Base-by-base conservation (phyloP, 306 rosid genomes). In the Vachellia collinsii region DNA sequence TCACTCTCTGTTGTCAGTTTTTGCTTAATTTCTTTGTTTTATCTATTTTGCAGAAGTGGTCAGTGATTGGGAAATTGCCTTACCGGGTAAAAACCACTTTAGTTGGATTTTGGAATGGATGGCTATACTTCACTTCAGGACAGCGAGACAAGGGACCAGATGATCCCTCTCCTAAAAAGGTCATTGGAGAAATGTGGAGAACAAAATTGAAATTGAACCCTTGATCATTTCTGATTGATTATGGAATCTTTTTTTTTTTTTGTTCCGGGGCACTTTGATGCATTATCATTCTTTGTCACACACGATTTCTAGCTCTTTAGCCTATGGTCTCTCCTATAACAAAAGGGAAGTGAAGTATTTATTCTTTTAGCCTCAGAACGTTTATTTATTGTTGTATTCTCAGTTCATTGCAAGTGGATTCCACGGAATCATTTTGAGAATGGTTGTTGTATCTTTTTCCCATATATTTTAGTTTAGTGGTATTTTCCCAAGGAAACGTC, bases 111-210 rank as follows among this genome's bases (percentile, higher is more conserved):
- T 91, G 97, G 97, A 69, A 94, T 51, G 97, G 98, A 47, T 93
- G 95, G 92, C 75, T 91, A 85, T 93, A 93, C 81, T 94, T 94
- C 90, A 93, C 99, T 64, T 94, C 97, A 3, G 97, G 97, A 75
- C 99, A 94, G 80, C 78, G 94, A 76, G 97, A 94, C 87, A 94
- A 91, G 71, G 95, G 95, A 47, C 93, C 97, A 0, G 87, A 88
- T 11, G 91, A 94, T 86, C 99, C 97, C 29, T 83, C 92, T 29
- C 99, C 99, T 2, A 94, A 84, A 82, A 91, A 93, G 87, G 99
- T 93, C 44, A 82, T 87, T 43, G 97, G 92, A 77, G 97, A 93
- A 3, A 16, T 93, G 90, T 91, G 95, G 94, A 91, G 94, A 85
- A 90, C 97, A 61, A 93, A 89, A 76, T 80, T 94, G 72, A 85